Evolutionary conservation across 805 yeast genomes (phyloP).

Genomic region (Nakazawaea sp.): DNA sequence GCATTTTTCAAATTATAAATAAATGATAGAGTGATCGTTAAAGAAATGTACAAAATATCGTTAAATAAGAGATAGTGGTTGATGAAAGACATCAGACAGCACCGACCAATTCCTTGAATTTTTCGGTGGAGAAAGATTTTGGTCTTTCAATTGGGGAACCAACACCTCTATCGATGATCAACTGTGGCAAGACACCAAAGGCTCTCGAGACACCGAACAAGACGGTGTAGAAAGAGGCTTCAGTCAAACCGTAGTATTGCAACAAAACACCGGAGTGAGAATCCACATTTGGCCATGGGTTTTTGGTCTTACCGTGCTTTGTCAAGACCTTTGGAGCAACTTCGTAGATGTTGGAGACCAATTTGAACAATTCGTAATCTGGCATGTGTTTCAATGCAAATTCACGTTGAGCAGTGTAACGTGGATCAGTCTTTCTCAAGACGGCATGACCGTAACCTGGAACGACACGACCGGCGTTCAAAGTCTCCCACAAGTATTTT

Average conservation of each 20-base stretch:
- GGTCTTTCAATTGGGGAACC: conserved; percentile 86
- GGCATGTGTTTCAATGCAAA: conserved; percentile 73
- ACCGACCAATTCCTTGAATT: conserved; percentile 72
- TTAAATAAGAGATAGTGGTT: background rate
- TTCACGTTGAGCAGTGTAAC: conserved; percentile 81
- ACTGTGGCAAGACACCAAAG: conserved; percentile 78
- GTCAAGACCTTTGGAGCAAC: conserved; percentile 78
- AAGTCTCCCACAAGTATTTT: conserved; percentile 71
- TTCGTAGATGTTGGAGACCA: conserved; percentile 71
- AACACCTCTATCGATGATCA: conserved; percentile 77
- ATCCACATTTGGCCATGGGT: conserved; percentile 92
- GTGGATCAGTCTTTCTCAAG: conserved; percentile 82
- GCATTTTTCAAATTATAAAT: background rate
- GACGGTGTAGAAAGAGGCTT: conserved; percentile 79
- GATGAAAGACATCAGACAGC: background rate
- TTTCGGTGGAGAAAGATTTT: conserved; percentile 90
- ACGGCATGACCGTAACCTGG: conserved; percentile 92
- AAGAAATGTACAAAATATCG: background rate
- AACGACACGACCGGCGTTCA: conserved; percentile 77
- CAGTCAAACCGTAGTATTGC: conserved; percentile 81
- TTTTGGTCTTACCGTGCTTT: conserved; percentile 84
- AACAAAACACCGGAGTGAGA: conserved; percentile 81
- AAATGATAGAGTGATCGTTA: background rate
- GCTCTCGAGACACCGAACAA: conserved; percentile 85
- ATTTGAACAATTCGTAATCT: conserved; percentile 71